phyloP scores from a whole-genome alignment of 2,329 filamentous ascomycete genomes.

The Stylonectria norvegica region DNA sequence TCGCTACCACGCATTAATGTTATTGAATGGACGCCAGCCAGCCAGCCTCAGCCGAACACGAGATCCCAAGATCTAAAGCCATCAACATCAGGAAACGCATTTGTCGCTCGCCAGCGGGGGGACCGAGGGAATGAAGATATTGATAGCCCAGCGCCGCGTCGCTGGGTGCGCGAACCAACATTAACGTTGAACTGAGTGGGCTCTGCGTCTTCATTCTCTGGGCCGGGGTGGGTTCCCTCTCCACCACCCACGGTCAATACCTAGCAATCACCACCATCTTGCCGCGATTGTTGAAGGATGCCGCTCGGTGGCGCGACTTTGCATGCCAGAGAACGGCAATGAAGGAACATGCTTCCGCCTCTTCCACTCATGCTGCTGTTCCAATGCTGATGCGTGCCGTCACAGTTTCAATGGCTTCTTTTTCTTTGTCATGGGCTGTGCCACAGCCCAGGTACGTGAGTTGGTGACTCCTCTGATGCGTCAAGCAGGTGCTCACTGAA shows the following conservation, averaged over 20 bases:
- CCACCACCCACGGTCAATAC: too few species aligned
- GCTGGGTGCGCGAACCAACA: too few species aligned
- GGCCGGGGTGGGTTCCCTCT: too few species aligned
- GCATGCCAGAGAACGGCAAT: conserved; percentile 20
- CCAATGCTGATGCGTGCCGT: conserved; percentile 6
- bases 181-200: too few species aligned
- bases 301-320: conserved; percentile 18
- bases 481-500: too few species aligned
- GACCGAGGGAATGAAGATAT: too few species aligned
- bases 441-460: too few species aligned
- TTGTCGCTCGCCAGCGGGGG: too few species aligned
- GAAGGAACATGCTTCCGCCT: conserved; percentile 11
- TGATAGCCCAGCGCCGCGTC: too few species aligned
- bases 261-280: too few species aligned
- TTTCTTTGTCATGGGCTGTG: conserved; percentile 2
- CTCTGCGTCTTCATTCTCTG: too few species aligned
- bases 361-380: conserved; percentile 5
- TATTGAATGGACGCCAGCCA: background rate
- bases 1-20: too few species aligned
- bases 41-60: conserved; percentile 1
- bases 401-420: conserved; percentile 1
- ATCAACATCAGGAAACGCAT: background rate
- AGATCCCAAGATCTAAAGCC: background rate
- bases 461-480: conserved; percentile 10
- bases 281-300: conserved; percentile 4